These are phyloP conservation scores for Gossypium armourianum DNA, from an alignment of 441 rosid species.

Conservation along the genomic window DNA sequence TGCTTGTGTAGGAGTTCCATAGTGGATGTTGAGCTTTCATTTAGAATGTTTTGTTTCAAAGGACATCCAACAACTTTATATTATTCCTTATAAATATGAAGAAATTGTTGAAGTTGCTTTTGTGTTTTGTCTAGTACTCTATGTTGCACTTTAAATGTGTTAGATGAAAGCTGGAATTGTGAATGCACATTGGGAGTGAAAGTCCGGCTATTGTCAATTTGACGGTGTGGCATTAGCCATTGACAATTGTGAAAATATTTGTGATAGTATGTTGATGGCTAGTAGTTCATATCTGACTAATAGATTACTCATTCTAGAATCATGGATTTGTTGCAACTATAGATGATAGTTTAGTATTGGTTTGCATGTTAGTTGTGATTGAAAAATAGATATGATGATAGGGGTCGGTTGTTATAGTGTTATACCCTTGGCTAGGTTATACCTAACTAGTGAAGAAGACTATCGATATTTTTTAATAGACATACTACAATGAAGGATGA, in stretches of 20 bases:
- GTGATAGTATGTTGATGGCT: background rate
- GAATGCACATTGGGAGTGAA: background rate
- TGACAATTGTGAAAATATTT: background rate
- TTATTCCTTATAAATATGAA: background rate
- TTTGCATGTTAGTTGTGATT: background rate
- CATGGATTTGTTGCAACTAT: background rate
- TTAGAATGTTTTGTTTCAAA: no score
- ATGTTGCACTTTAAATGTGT: background rate
- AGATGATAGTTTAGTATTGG: background rate
- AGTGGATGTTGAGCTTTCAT: background rate
- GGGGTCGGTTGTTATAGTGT: background rate
- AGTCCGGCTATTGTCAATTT: background rate
- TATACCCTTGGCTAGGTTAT: background rate
- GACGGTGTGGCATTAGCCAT: background rate
- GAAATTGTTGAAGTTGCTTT: background rate
- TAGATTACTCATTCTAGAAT: background rate
- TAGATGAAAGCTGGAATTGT: background rate
- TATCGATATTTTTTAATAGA: background rate
- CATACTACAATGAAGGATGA: background rate
- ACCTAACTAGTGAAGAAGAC: background rate
- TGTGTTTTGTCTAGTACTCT: background rate
- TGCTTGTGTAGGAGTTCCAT: background rate
- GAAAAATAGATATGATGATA: background rate
- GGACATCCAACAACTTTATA: background rate
- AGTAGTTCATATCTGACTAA: background rate